phyloP scores from a whole-genome alignment of 805 yeast genomes.

The Metschnikowia anglica region DNA sequence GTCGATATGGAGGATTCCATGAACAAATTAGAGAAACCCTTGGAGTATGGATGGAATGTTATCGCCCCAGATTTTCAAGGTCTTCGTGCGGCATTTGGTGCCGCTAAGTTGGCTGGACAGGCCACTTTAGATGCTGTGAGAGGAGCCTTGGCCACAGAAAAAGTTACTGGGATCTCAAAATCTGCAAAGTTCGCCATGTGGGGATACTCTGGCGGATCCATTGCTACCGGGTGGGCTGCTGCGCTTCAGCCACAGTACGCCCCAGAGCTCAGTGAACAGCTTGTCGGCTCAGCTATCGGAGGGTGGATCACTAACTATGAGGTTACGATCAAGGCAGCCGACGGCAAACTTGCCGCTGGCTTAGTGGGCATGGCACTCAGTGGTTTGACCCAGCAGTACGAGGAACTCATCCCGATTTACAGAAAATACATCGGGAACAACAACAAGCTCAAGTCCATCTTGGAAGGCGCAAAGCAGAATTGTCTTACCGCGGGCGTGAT shows the following conservation, averaged over 20 bases:
- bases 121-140: slow-evolving; percentile 33
- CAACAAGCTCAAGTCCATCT: not conserved
- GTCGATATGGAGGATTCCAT: slow-evolving; percentile 20
- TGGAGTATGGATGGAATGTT: slow-evolving; percentile 35
- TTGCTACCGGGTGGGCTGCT: slow-evolving; percentile 43
- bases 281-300: slow-evolving; percentile 37
- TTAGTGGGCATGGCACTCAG: slow-evolving; percentile 30
- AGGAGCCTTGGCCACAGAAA: slow-evolving; percentile 25
- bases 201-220: slow-evolving; percentile 42
- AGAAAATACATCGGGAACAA: not conserved
- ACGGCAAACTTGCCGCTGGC: slow-evolving; percentile 32
- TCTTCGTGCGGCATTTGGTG: slow-evolving; percentile 31
- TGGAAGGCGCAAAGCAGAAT: slow-evolving; percentile 1
- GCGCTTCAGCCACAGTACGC: slow-evolving; percentile 38
- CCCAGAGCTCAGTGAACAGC: slow-evolving; percentile 26
- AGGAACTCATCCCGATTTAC: slow-evolving; percentile 18
- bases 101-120: slow-evolving; percentile 34
- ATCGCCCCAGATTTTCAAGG: slow-evolving; percentile 39
- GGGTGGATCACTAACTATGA: slow-evolving; percentile 39
- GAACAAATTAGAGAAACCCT: slow-evolving; percentile 13
- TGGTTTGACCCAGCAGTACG: slow-evolving; percentile 36
- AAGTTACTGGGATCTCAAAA: slow-evolving; percentile 21
- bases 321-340: slow-evolving; percentile 25
- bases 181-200: slow-evolving; percentile 27
- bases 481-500: slow-evolving; percentile 8